Percentiles rank a stretch among this genome's conserved stretches.
Conservation (phyloP, 768 basidiomycete species). For the Termitomyces sp. region DNA sequence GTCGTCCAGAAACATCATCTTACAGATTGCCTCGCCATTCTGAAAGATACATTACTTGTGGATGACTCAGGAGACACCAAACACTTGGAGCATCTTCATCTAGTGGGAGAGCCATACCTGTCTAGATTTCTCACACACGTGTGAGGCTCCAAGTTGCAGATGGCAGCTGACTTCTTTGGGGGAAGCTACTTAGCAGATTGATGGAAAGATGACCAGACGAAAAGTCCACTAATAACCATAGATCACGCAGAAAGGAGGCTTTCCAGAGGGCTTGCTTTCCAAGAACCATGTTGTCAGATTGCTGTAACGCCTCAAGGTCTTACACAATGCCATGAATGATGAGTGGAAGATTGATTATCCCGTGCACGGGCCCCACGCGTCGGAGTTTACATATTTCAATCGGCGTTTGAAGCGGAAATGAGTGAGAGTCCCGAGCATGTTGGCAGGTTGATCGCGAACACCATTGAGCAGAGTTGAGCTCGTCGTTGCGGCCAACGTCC, state of each 20-base stretch:
- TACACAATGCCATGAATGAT: neutral
- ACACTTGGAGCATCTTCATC: neutral
- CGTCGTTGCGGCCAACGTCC: constrained; percentile 40
- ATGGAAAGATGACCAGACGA: neutral
- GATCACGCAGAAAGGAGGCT: neutral
- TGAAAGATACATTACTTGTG: no score
- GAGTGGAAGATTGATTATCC: neutral
- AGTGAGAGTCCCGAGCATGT: constrained; percentile 21
- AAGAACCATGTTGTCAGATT: neutral
- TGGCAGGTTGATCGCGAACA: constrained; percentile 63
- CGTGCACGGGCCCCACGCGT: constrained; percentile 17
- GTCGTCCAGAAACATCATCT: neutral
- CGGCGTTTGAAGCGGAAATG: constrained; percentile 42
- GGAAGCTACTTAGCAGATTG: neutral
- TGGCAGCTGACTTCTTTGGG: neutral
- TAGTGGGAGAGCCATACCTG: neutral
- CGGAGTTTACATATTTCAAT: constrained; percentile 18
- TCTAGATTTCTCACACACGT: neutral
- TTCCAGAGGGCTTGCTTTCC: neutral
- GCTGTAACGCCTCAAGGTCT: neutral
- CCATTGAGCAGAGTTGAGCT: constrained; percentile 41
- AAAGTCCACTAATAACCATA: neutral
- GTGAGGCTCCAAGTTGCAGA: no score
- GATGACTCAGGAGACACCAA: no score
- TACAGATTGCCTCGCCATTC: neutral